phyloP scores from a whole-genome alignment of 331 rosid species.

The Quercus tomentella region DNA sequence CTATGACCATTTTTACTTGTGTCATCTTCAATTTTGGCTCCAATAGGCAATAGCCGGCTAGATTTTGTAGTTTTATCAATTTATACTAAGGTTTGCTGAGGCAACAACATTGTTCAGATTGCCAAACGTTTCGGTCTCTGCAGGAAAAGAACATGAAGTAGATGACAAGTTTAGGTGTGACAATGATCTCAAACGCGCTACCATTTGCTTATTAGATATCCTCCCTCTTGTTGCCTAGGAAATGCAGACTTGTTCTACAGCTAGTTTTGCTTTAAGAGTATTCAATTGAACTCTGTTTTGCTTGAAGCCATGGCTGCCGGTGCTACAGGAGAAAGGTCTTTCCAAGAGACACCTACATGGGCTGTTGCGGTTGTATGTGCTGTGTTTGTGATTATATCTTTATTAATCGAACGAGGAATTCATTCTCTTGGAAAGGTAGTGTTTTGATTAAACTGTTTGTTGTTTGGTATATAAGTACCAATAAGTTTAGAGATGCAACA shows the following conservation, averaged over 20 bases:
- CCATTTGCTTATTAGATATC: not conserved
- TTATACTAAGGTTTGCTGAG: not conserved
- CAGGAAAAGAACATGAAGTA: not conserved
- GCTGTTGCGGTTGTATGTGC: slow-evolving; percentile 64
- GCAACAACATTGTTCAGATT: not conserved
- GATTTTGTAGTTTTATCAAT: too few species aligned
- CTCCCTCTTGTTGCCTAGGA: not conserved
- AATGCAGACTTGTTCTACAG: not conserved
- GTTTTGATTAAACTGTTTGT: not conserved
- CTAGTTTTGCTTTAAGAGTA: not conserved
- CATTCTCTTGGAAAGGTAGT: slow-evolving; percentile 60
- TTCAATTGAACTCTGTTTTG: not conserved
- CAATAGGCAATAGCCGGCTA: slow-evolving; percentile 34
- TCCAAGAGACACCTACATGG: slow-evolving; percentile 70
- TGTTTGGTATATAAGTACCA: too few species aligned
- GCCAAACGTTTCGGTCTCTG: not conserved
- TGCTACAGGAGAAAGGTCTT: slow-evolving; percentile 37
- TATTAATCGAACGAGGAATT: slow-evolving; percentile 55
- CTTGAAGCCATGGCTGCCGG: slow-evolving; percentile 17
- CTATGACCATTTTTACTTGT: not conserved
- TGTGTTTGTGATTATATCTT: slow-evolving; percentile 45
- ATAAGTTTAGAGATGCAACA: too few species aligned
- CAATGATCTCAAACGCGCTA: not conserved
- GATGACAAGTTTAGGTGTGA: not conserved
- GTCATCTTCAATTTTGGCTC: not conserved